A percentile compares a stretch with the other conserved stretches of the same genome.
Conservation (phyloP, 2,329 filamentous ascomycete genomes). For the Zymoseptoria pseudotritici region DNA sequence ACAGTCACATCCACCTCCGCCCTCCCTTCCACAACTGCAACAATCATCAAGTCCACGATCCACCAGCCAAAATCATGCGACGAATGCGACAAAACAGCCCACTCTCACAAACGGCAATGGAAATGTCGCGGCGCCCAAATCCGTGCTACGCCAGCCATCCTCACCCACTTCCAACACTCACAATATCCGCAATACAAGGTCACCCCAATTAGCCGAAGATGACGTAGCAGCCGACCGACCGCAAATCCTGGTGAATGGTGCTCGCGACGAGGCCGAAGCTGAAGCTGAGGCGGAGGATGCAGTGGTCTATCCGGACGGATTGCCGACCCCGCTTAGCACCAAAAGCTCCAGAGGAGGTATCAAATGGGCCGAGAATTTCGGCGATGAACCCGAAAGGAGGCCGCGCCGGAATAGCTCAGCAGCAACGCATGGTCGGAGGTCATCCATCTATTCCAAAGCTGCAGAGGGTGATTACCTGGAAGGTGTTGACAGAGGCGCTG, state of each 20-base stretch:
- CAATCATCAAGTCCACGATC: not conserved
- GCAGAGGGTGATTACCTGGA: constrained; percentile 22
- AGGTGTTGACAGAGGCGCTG: constrained; percentile 28
- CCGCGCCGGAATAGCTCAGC: constrained; percentile 22
- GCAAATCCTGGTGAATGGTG: constrained; percentile 4
- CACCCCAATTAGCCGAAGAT: not conserved
- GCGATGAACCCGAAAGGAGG: constrained; percentile 4
- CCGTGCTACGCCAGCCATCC: not conserved
- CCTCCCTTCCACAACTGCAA: constrained; percentile 1
- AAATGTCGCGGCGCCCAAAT: not conserved
- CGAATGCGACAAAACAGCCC: not conserved
- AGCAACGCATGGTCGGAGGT: constrained; percentile 21
- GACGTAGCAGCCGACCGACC: not conserved
- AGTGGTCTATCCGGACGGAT: constrained; percentile 12
- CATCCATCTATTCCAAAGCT: constrained; percentile 26
- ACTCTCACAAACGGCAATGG: not conserved
- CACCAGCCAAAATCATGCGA: not conserved
- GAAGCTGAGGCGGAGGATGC: constrained; percentile 2
- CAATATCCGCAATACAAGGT: not conserved
- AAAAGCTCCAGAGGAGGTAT: constrained; percentile 17
- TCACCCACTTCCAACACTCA: not conserved
- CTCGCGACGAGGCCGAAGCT: constrained; percentile 8
- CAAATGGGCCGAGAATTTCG: constrained; percentile 16
- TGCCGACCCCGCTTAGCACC: constrained; percentile 10
- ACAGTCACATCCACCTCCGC: not conserved